Percentiles rank a stretch among this genome's conserved stretches.
Conservation (phyloP, 139 green algal genomes). For the Chlamydomonas sphaeroides region DNA sequence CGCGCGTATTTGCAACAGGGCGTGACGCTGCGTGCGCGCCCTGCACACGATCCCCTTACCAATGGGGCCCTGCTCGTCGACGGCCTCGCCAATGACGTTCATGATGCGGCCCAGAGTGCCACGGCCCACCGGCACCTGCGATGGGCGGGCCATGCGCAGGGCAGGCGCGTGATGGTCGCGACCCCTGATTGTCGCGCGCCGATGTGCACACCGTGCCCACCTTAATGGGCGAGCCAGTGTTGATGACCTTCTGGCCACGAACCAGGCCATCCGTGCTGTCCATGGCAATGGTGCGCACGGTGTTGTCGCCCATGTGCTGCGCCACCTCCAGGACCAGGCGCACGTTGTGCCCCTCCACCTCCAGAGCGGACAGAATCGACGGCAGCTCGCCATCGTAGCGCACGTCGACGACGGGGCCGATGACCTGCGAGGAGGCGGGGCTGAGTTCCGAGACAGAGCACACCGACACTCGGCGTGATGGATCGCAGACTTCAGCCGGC, state of each 20-base stretch:
- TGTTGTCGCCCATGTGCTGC: slow-evolving; percentile 98
- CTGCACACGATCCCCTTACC: slow-evolving; percentile 56
- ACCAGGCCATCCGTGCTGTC: slow-evolving; percentile 96
- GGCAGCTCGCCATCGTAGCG: slow-evolving; percentile 96
- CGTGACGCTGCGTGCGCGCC: too few species aligned
- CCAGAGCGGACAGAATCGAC: slow-evolving; percentile 90
- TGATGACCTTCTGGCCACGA: slow-evolving; percentile 91
- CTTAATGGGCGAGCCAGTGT: slow-evolving; percentile 95
- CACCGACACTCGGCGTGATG: slow-evolving; percentile 17
- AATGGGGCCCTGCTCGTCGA: slow-evolving; percentile 97
- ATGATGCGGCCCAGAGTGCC: slow-evolving; percentile 99
- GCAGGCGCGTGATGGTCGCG: background rate
- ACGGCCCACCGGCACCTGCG: slow-evolving; percentile 93
- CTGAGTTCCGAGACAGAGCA: background rate
- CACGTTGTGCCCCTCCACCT: slow-evolving; percentile 87
- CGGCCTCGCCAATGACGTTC: slow-evolving; percentile 99
- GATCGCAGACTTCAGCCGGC: slow-evolving; percentile 12
- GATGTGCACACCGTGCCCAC: slow-evolving; percentile 48
- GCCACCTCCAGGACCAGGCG: slow-evolving; percentile 98
- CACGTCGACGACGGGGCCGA: slow-evolving; percentile 98
- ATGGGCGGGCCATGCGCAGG: too few species aligned
- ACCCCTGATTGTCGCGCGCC: background rate
- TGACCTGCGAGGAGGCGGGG: slow-evolving; percentile 75
- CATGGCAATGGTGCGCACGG: slow-evolving; percentile 98
- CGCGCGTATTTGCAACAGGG: too few species aligned